These are phyloP conservation scores for Phytophthora pseudosyringae DNA, from an alignment of 352 stramenopile species.

Conservation along the genomic window DNA sequence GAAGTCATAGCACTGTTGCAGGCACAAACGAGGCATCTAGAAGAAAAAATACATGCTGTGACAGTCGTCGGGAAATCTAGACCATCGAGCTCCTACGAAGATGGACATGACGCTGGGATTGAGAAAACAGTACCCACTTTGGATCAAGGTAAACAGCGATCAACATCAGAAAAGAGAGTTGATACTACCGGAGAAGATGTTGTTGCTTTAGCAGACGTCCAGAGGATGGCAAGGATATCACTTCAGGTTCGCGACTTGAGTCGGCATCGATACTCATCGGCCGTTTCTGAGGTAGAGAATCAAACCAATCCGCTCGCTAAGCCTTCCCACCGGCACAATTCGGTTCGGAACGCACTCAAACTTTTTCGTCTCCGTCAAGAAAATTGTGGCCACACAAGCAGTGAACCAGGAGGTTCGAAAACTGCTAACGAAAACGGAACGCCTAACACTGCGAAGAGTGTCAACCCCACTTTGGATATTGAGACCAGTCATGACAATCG, in stretches of 20 bases:
- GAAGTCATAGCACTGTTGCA: constrained; percentile 36
- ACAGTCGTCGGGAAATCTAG: neutral
- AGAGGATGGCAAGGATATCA: constrained; percentile 18
- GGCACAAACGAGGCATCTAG: constrained; percentile 25
- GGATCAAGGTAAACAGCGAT: neutral
- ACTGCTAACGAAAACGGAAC: neutral
- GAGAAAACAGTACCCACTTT: neutral
- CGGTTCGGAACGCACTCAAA: constrained; percentile 60
- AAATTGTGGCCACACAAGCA: neutral
- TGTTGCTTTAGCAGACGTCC: constrained; percentile 6
- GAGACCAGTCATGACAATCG: neutral
- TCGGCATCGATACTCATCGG: constrained; percentile 15
- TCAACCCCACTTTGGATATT: neutral
- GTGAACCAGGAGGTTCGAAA: constrained; percentile 1
- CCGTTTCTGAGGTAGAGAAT: neutral
- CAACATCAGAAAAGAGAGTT: neutral
- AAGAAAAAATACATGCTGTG: constrained; percentile 30
- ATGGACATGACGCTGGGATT: neutral
- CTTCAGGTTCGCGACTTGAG: constrained; percentile 19
- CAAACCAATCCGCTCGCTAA: neutral
- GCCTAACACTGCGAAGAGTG: neutral
- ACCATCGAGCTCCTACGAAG: neutral
- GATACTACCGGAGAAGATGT: constrained; percentile 1
- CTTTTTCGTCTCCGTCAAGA: constrained; percentile 60
- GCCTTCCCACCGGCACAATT: constrained; percentile 27